phyloP scores from a whole-genome alignment of 2,329 filamentous ascomycete genomes.

The Eutypa lata region DNA sequence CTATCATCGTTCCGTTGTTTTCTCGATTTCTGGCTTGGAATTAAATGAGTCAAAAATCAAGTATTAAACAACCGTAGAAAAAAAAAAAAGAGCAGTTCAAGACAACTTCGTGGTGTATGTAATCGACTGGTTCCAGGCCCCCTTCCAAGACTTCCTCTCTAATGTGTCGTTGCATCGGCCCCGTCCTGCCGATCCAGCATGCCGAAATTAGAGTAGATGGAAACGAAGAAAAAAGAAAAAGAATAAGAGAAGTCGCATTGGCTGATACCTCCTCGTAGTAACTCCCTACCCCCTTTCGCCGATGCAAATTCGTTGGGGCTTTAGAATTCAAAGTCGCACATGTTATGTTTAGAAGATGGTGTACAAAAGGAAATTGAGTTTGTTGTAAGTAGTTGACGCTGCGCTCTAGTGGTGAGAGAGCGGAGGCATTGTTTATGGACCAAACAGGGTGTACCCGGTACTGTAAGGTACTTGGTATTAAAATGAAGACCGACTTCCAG shows the following conservation, averaged over 20 bases:
- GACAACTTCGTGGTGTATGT: background rate
- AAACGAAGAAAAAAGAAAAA: background rate
- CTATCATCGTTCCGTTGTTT: no score
- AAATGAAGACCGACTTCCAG: background rate
- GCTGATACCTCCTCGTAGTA: background rate
- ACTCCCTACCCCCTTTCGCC: background rate
- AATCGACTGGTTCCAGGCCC: background rate
- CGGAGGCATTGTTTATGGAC: background rate
- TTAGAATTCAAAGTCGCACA: background rate
- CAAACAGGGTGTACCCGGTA: background rate
- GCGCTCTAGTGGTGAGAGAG: background rate
- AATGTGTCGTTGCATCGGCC: background rate
- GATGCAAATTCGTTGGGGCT: background rate
- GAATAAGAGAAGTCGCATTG: background rate
- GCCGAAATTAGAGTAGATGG: no score
- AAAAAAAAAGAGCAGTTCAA: background rate
- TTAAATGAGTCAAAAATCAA: background rate
- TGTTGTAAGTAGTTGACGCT: background rate
- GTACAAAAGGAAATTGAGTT: background rate
- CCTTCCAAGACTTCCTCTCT: background rate
- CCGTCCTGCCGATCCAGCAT: background rate
- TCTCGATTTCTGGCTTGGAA: background rate
- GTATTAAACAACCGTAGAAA: no score
- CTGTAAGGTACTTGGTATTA: background rate
- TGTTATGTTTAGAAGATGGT: background rate